Evolutionary conservation across 257 asterid genomes (phyloP).

Genomic region (Solanum rostratum): DNA sequence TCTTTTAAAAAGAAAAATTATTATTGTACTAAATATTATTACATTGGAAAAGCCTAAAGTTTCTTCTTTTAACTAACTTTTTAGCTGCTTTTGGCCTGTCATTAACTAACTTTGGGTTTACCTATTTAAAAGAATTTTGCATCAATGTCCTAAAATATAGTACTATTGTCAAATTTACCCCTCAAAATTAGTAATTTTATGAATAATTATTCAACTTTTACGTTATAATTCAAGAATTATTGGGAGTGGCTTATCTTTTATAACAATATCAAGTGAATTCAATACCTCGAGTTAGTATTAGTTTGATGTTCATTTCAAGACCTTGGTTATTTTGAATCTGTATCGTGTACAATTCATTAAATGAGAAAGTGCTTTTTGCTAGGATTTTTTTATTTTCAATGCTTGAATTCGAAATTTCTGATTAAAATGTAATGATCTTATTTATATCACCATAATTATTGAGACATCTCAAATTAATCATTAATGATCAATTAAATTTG

Average conservation of each 20-base stretch:
- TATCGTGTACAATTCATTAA: not conserved
- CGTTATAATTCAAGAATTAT: no score
- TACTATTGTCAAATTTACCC: not conserved
- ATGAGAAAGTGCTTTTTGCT: not conserved
- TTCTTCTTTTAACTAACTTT: not conserved
- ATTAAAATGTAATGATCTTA: not conserved
- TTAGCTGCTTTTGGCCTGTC: not conserved
- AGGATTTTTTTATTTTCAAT: no score
- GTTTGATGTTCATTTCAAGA: accelerated
- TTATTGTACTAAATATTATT: not conserved
- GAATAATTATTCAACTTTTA: not conserved
- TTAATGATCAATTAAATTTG: not conserved
- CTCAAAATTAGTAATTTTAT: not conserved
- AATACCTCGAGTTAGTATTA: not conserved
- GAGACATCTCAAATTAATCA: not conserved
- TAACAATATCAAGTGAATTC: not conserved
- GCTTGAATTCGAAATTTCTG: not conserved
- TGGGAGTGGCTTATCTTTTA: not conserved
- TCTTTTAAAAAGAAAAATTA: not conserved
- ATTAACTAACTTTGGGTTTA: not conserved
- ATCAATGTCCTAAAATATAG: not conserved
- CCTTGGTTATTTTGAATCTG: accelerated
- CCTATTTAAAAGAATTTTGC: not conserved
- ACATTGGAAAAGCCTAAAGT: not conserved
- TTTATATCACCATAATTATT: not conserved